Base-by-base conservation (phyloP, 148 eudicot species). In the Rheum nobile region DNA sequence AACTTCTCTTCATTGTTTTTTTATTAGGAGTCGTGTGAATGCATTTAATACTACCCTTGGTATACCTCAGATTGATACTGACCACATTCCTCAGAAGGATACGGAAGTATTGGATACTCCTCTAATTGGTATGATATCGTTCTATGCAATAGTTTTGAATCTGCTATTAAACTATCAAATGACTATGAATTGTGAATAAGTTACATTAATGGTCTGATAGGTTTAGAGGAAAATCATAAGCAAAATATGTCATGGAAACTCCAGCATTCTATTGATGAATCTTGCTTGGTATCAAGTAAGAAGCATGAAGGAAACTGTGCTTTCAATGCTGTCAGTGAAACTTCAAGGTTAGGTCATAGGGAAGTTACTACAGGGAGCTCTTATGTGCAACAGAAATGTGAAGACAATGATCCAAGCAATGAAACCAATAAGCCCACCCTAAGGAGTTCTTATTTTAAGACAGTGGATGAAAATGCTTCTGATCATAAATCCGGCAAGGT, bases 361-460 rank as follows among this genome's bases (percentile, higher is more conserved):
- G 75, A 82, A 8, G 71, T 16, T 47, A 63, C 42, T 39, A 28
- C 39, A 17, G 75, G 37, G 48, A 68, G 71, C 69, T 73, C 80
- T 59, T 74, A 26, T 71, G 31, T 80, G 2, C 75, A 42, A 43
- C 71, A 69, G 16, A 79, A 74, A 46, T 24, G 26, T 19, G 50
- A 19, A 41, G 79, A 72, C 24, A 74, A 34, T 52, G 75, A 79
- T 57, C 16, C 73, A 13, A 38, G 4, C 35, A 13, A 44, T 55
- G 37, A 41, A 75, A 76, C 76, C 54, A 71, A 75, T 43, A 80
- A 78, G 31, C 78, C 55, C 38, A 44, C 75, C 26, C 76, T 86
- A 77, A 87, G 84, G 74, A 88, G 92, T 80, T 84, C 89, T 39
- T 90, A 88, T 87, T 80, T 88, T 82, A 87, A 82, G 39, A 31